Conservation (phyloP, 148 eudicot genomes). For the Cornus florida region DNA sequence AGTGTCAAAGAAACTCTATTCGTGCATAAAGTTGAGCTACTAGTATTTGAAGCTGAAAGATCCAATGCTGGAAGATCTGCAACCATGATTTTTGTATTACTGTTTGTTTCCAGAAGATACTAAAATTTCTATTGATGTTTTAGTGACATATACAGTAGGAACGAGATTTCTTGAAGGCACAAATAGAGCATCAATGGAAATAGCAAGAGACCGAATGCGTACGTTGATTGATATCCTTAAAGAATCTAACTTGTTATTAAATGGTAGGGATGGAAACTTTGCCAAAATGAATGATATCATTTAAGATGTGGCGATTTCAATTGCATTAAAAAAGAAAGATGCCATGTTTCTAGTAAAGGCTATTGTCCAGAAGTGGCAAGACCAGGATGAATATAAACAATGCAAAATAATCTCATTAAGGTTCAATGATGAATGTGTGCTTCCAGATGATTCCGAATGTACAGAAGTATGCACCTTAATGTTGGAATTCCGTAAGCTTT, state of each 20-base stretch:
- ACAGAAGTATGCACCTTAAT: too few relatives aligned
- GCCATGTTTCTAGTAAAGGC: too few relatives aligned
- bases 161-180: too few relatives aligned
- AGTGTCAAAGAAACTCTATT: not conserved
- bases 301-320: slow-evolving; percentile 5
- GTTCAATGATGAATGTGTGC: too few relatives aligned
- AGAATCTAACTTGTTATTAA: too few relatives aligned
- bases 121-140: not conserved
- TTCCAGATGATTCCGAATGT: too few relatives aligned
- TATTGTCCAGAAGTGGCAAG: too few relatives aligned
- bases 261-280: not conserved
- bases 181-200: not conserved
- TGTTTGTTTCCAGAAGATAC: slow-evolving; percentile 13
- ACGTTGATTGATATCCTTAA: not conserved
- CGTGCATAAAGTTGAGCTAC: slow-evolving; percentile 3
- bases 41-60: not conserved
- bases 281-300: slow-evolving; percentile 27
- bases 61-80: too few relatives aligned
- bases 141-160: not conserved
- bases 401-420: too few relatives aligned
- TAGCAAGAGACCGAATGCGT: not conserved
- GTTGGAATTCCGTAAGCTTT: too few relatives aligned
- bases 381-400: too few relatives aligned
- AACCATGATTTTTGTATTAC: slow-evolving; percentile 11
- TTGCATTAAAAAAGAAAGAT: too few relatives aligned